These are phyloP conservation scores for Pholiota molesta DNA, from an alignment of 768 basidiomycete species.

Conservation along the genomic window DNA sequence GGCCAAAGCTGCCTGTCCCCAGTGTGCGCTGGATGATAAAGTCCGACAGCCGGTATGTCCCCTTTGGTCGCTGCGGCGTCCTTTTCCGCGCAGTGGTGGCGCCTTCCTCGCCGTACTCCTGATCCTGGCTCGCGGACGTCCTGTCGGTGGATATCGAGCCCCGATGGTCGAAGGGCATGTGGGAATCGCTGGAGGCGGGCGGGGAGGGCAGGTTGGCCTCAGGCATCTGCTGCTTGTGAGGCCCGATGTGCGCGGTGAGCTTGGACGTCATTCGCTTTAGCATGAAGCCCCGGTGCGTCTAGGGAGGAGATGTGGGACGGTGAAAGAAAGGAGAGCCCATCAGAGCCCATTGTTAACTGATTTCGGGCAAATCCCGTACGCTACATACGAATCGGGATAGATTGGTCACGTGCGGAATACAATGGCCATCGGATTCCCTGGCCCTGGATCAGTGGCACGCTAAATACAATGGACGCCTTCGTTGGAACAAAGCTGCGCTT, in stretches of 20 bases:
- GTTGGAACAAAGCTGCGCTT: slow-evolving; percentile 4
- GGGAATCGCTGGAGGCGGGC: slow-evolving; percentile 34
- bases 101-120: slow-evolving; percentile 22
- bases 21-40: slow-evolving; percentile 82
- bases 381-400: no score
- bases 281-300: slow-evolving; percentile 30
- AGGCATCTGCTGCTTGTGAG: slow-evolving; percentile 28
- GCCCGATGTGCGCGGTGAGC: slow-evolving; percentile 42
- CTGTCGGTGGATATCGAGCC: slow-evolving; percentile 71
- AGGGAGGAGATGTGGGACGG: slow-evolving; percentile 3
- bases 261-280: slow-evolving; percentile 57
- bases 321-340: slow-evolving; percentile 4
- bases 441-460: not conserved
- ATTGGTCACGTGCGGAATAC: slow-evolving; percentile 1
- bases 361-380: no score
- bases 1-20: slow-evolving; percentile 96
- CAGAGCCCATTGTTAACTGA: slow-evolving; percentile 4
- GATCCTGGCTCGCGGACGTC: slow-evolving; percentile 47
- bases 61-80: slow-evolving; percentile 49
- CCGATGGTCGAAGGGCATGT: slow-evolving; percentile 52
- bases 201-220: slow-evolving; percentile 28
- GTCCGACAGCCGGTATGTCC: slow-evolving; percentile 71
- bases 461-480: slow-evolving; percentile 4
- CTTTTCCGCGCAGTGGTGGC: slow-evolving; percentile 21
- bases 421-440: not conserved